These are phyloP conservation scores for Scenedesmus sp. DNA, from an alignment of 163 green algal species.

Conservation along the genomic window DNA sequence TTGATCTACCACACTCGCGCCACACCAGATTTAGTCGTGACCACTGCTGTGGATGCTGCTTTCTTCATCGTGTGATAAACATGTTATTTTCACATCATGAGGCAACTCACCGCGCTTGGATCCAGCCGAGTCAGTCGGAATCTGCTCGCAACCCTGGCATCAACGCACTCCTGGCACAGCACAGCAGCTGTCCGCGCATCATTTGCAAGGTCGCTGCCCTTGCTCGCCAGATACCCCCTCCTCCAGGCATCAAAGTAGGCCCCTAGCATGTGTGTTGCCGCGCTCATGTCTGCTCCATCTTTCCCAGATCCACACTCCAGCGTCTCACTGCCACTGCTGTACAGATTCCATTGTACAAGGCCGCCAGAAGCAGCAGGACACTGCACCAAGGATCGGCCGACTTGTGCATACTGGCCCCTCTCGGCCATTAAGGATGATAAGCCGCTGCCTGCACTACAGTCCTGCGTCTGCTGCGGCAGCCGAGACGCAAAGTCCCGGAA, in stretches of 20 bases:
- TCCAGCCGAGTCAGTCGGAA: not conserved
- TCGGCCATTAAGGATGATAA: not conserved
- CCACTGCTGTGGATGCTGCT: too few species aligned
- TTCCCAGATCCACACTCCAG: not conserved
- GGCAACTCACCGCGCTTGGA: not conserved
- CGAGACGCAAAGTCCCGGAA: conserved; percentile 2
- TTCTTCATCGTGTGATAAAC: not conserved
- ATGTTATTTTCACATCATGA: not conserved
- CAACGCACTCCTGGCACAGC: not conserved
- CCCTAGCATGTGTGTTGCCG: not conserved
- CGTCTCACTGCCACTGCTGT: not conserved
- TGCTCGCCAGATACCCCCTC: not conserved
- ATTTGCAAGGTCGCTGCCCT: not conserved
- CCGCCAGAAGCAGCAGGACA: not conserved
- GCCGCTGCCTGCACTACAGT: not conserved
- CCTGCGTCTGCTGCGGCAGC: not conserved
- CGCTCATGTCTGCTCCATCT: not conserved
- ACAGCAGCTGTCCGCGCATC: not conserved
- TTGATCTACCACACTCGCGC: too few species aligned
- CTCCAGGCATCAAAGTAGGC: conserved; percentile 16
- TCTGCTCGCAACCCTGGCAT: not conserved
- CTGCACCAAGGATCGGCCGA: not conserved
- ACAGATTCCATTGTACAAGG: not conserved
- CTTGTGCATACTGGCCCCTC: not conserved
- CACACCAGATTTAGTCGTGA: too few species aligned